Evolutionary conservation across 257 asterid genomes (phyloP).

Genomic region (Solanum rostratum): DNA sequence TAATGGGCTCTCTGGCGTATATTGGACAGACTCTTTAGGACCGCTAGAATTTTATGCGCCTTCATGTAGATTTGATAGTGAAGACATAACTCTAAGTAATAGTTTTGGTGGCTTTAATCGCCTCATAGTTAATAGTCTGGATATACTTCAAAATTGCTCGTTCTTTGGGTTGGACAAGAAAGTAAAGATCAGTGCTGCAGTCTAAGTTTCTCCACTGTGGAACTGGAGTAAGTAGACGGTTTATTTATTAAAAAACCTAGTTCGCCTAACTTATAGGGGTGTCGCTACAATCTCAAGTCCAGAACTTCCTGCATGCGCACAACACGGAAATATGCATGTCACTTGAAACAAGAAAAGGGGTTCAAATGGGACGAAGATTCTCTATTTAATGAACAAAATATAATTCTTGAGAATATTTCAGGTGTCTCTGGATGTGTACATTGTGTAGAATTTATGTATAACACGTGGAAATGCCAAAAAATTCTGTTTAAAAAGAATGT

Average conservation of each 20-base stretch:
- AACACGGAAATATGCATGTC: neutral
- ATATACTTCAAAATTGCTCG: slow-evolving; percentile 76
- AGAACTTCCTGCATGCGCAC: neutral
- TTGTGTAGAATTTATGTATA: no score
- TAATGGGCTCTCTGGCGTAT: no score
- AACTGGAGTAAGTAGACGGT: neutral
- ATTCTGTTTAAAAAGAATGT: no score
- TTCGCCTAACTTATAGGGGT: neutral
- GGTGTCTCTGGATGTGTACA: no score
- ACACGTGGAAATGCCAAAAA: neutral
- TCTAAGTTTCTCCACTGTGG: slow-evolving; percentile 4
- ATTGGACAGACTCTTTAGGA: slow-evolving; percentile 96
- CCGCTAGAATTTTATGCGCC: slow-evolving; percentile 81
- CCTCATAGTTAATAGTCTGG: slow-evolving; percentile 81
- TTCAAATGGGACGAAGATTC: neutral
- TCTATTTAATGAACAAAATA: neutral
- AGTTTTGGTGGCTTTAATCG: slow-evolving; percentile 82
- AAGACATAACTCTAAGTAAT: slow-evolving; percentile 73
- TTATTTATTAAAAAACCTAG: neutral
- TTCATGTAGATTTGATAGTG: slow-evolving; percentile 67
- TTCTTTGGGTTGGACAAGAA: slow-evolving; percentile 73
- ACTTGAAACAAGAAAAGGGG: neutral
- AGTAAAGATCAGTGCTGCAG: slow-evolving; percentile 47
- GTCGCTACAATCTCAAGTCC: no score
- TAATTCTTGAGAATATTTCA: neutral